A percentile compares a stretch with the other conserved stretches of the same genome.
These are phyloP conservation scores for Hymenoscyphus albidus DNA, from an alignment of 2,329 filamentous ascomycete genomes.

Conservation along the genomic window DNA sequence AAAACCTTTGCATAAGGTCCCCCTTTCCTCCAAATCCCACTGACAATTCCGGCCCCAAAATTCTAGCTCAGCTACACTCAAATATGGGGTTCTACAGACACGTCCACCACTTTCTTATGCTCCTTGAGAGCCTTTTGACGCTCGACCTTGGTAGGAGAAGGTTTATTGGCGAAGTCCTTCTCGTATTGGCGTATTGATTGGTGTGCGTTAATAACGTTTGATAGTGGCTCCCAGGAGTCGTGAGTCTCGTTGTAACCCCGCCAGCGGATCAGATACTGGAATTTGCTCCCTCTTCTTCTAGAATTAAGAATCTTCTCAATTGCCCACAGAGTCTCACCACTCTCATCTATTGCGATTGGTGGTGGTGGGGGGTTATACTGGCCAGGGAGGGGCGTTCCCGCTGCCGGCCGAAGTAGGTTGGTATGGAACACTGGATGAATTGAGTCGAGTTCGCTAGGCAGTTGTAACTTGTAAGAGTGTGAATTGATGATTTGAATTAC, in stretches of 20 bases:
- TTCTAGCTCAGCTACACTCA: background rate
- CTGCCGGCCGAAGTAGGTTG: background rate
- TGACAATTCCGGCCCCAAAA: background rate
- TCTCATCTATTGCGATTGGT: background rate
- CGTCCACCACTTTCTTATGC: background rate
- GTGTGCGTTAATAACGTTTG: background rate
- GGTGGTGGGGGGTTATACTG: constrained; percentile 2
- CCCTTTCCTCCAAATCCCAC: background rate
- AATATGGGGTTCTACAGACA: background rate
- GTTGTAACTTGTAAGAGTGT: background rate
- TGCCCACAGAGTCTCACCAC: background rate
- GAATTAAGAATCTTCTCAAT: background rate
- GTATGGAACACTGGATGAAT: background rate
- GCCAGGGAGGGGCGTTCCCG: background rate
- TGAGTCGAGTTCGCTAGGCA: background rate
- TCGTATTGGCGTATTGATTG: background rate
- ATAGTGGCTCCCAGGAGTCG: background rate
- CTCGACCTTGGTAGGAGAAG: background rate
- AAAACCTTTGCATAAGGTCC: background rate
- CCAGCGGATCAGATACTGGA: background rate
- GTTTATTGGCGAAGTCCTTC: background rate
- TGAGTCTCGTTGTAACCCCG: background rate
- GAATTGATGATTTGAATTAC: constrained; percentile 1
- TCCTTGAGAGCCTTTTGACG: background rate
- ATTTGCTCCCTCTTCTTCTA: background rate